Evolutionary conservation across 257 asterid genomes (phyloP).

Genomic region (Coffea eugenioides): DNA sequence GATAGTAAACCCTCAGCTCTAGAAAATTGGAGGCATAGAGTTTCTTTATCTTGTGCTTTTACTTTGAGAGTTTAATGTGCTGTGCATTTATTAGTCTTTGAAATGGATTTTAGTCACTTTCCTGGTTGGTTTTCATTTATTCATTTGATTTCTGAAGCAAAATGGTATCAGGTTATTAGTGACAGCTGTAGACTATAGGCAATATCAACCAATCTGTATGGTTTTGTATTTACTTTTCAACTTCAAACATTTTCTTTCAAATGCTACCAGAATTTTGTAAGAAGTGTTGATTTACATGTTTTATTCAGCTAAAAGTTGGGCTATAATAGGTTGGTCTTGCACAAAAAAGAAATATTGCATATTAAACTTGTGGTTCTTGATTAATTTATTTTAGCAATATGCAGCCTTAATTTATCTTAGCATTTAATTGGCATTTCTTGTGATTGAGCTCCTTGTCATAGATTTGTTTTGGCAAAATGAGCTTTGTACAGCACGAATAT

Average conservation of each 20-base stretch:
- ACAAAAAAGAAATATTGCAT: neutral
- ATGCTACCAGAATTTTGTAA: neutral
- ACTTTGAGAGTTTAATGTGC: neutral
- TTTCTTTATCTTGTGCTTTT: neutral
- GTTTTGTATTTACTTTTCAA: neutral
- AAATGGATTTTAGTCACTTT: neutral
- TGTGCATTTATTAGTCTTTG: neutral
- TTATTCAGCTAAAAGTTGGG: slow-evolving; percentile 3
- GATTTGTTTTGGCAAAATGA: neutral
- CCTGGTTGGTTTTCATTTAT: neutral
- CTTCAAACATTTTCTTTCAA: neutral
- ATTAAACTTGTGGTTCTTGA: neutral
- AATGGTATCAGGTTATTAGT: neutral
- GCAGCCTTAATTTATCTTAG: neutral
- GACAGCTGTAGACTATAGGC: neutral
- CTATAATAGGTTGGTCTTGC: neutral
- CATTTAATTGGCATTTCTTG: neutral
- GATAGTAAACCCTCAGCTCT: neutral
- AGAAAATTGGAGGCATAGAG: neutral
- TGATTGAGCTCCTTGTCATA: neutral
- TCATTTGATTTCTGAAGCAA: slow-evolving; percentile 1
- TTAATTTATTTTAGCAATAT: neutral
- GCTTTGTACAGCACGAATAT: neutral
- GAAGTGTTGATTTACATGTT: neutral
- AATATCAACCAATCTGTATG: neutral